Evolutionary conservation across 805 yeast genomes (phyloP).

Genomic region (Metschnikowia drakensbergensis): DNA sequence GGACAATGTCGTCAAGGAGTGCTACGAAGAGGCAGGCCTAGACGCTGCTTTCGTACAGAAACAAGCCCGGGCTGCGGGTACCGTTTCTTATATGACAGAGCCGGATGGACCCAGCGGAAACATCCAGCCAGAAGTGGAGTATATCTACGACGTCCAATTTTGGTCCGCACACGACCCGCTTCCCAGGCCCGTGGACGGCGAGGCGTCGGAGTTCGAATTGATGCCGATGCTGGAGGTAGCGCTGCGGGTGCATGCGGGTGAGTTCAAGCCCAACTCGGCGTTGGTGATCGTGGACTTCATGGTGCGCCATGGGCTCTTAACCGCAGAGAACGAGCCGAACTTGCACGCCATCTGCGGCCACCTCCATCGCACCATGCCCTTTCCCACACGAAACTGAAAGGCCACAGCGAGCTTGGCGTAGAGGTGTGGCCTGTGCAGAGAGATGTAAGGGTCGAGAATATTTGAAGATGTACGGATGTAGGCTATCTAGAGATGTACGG

Average conservation of each 20-base stretch:
- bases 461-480: not conserved
- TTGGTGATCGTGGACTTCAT: slow-evolving; percentile 76
- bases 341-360: slow-evolving; percentile 56
- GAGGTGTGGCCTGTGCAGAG: not conserved
- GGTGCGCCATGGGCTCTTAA: slow-evolving; percentile 75
- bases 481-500: too few species aligned
- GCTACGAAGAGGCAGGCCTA: slow-evolving; percentile 90
- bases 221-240: slow-evolving; percentile 58
- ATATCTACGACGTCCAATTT: slow-evolving; percentile 66
- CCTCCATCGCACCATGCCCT: slow-evolving; percentile 68
- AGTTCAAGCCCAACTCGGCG: slow-evolving; percentile 90
- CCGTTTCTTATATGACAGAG: slow-evolving; percentile 58
- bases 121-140: slow-evolving; percentile 89
- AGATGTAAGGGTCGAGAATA: not conserved
- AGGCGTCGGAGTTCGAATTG: slow-evolving; percentile 65
- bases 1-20: slow-evolving; percentile 82
- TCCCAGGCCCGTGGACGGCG: slow-evolving; percentile 54
- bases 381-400: slow-evolving; percentile 19
- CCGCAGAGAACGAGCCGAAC: slow-evolving; percentile 62
- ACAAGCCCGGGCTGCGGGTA: slow-evolving; percentile 54
- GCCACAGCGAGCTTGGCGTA: too few species aligned
- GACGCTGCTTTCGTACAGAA: slow-evolving; percentile 44
- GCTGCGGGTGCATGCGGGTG: slow-evolving; percentile 45
- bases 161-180: slow-evolving; percentile 34
- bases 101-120: slow-evolving; percentile 40